Evolutionary conservation across 305 asterid genomes (phyloP), one percentile per base, ranked within the genome.

Genomic region (Solanum hybrid): DNA sequence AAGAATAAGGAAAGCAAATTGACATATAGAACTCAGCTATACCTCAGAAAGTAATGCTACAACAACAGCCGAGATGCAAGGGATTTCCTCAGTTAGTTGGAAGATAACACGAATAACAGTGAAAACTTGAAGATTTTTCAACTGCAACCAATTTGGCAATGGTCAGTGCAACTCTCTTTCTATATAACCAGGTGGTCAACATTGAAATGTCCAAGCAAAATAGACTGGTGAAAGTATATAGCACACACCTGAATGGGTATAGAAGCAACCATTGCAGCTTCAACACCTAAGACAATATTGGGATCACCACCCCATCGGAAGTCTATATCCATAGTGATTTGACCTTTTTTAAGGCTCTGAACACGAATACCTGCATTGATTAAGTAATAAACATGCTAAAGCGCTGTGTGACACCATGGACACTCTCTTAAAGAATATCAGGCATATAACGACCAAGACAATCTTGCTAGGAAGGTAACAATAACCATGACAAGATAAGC

Each of bases 281-380:
- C 98, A 90, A 95, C 99, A 89, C 96, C 99, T 94, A 98, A 92
- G 90, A 98, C 76, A 78, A 98, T 98, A 93, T 93, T 98, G 69
- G 99, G 99, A 93, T 98, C 98, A 91, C 99, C 99, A 91, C 99
- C 99, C 99, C 99, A 98, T 57, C 99, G 95, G 73, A 98, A 92
- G 92, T 98, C 99, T 88, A 98, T 97, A 89, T 98, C 99, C 99
- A 98, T 98, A 10, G 97, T 98, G 91, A 98, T 95, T 93, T 98
- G 99, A 89, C 99, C 99, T 88, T 97, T 94, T 92, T 98, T 98
- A 90, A 98, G 98, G 93, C 97, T 97, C 95, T 98, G 99, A 91
- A 98, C 98, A 83, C 98, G 99, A 90, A 98, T 96, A 89, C 98
- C 99, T 98, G 95, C 94, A 92, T 84, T 90, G 87, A 61, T 51